These are phyloP conservation scores for Fusarium subtropicale DNA, from an alignment of 2,329 filamentous ascomycete species.

Conservation along the genomic window DNA sequence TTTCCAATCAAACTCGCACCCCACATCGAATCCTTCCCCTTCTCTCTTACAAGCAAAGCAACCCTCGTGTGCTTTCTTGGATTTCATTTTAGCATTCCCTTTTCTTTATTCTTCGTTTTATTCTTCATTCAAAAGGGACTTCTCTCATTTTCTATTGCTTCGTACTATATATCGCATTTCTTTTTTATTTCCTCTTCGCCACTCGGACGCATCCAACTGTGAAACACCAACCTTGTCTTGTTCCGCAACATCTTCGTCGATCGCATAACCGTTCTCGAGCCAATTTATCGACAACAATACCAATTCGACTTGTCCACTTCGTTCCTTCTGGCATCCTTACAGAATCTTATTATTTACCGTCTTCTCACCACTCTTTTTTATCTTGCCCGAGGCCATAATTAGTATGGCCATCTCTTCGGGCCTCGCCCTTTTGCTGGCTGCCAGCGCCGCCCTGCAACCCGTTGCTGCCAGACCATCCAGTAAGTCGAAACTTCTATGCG, in stretches of 20 bases:
- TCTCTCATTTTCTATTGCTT: constrained; percentile 12
- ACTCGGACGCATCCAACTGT: background rate
- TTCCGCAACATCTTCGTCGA: background rate
- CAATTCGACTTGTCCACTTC: constrained; percentile 5
- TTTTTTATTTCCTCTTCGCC: background rate
- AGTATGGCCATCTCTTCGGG: constrained; percentile 43
- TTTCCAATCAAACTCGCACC: constrained; percentile 28
- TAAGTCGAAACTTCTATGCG: constrained; percentile 21
- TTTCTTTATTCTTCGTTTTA: constrained; percentile 15
- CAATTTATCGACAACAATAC: constrained; percentile 13
- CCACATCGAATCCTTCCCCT: constrained; percentile 20
- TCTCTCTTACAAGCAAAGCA: constrained; percentile 21
- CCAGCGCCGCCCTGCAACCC: constrained; percentile 37
- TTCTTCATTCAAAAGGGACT: constrained; percentile 2
- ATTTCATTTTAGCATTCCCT: constrained; percentile 15
- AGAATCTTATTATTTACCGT: constrained; percentile 3
- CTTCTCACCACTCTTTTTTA: constrained; percentile 8
- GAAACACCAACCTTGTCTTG: background rate
- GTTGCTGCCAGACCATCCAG: constrained; percentile 37
- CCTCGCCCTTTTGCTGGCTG: constrained; percentile 45
- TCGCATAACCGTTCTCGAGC: constrained; percentile 5
- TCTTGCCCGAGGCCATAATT: constrained; percentile 4
- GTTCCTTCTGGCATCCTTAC: constrained; percentile 5
- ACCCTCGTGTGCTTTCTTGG: constrained; percentile 8
- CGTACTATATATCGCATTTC: background rate